Percentiles rank a stretch among this genome's conserved stretches.
Conservation (phyloP, 2,329 filamentous ascomycete species). For the Venturia asperata region DNA sequence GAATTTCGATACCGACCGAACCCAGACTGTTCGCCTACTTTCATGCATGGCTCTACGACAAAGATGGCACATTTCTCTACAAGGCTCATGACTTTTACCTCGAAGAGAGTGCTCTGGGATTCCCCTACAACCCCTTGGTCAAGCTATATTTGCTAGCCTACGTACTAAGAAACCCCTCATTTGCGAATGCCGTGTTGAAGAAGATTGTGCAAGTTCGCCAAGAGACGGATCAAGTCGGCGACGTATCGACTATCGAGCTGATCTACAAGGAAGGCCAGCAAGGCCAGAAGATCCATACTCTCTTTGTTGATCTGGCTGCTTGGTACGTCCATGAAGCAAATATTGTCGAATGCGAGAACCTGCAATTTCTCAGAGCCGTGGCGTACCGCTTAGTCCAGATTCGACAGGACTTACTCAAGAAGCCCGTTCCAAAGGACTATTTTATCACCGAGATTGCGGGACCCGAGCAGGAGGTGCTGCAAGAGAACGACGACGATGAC, state of each 20-base stretch:
- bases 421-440: not conserved
- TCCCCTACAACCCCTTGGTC: not conserved
- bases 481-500: not conserved
- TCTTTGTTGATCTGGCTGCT: not conserved
- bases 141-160: not conserved
- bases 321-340: not conserved
- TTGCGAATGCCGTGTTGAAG: not conserved
- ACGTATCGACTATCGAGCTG: not conserved
- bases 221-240: not conserved
- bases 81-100: not conserved
- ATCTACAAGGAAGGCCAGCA: not conserved
- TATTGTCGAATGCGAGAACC: not conserved
- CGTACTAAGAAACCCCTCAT: not conserved
- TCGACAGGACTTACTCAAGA: not conserved
- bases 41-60: not conserved
- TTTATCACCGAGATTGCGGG: not conserved
- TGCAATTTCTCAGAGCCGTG: not conserved
- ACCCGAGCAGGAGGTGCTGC: not conserved
- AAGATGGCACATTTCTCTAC: not conserved
- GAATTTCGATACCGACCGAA: not conserved
- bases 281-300: not conserved
- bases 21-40: not conserved
- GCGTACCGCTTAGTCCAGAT: not conserved
- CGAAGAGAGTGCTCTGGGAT: not conserved
- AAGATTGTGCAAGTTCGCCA: not conserved